Base-by-base conservation (phyloP, 2,329 filamentous ascomycete genomes). In the Biscogniauxia sp. region DNA sequence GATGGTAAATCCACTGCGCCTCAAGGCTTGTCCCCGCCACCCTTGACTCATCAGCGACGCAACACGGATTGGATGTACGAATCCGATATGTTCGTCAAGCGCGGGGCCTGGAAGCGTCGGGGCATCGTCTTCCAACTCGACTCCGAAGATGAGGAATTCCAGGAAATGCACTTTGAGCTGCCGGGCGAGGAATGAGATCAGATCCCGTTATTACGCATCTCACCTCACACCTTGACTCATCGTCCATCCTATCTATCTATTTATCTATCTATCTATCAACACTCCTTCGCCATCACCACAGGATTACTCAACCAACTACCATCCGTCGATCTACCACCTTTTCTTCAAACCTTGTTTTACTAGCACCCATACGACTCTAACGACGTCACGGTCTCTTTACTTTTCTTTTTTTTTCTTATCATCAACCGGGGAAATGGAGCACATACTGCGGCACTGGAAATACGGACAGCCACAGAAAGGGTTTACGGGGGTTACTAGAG, bases 71-170 rank as follows among this genome's bases (percentile, higher is more conserved):
- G 67, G 68, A 71, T 69, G 66, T 59, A 69, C 23, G 69, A 69
- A 9, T 56, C 61, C 20, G 69, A 73, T 32, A 65, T 64, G 54
- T 68, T 71, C 57, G 62, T 74, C 51, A 73, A 73, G 62, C 68
- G 72, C 8, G 73, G 73, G 2, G 68, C 69, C 1, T 74, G 73
- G 73, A 74, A 74, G 61, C 70, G 73, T 17, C 64, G 68, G 20
- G 73, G 73, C 25, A 73, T 74, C 50, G 69, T 74, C 52, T 74
- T 74, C 63, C 64, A 71, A 15, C 69, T 73, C 45, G 68, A 68
- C 51, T 56, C 66, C 3, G 52, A 65, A 1, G 64, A 66, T 2
- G 64, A 71, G 41, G 58, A 66, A 2, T 66, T 67, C 20, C 68
- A 72, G 53, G 67, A 72, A 26, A 60, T 63, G 4, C 70, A 74